Evolutionary conservation across 768 basidiomycete species (phyloP).

Genomic region (Leccinum boreale): DNA sequence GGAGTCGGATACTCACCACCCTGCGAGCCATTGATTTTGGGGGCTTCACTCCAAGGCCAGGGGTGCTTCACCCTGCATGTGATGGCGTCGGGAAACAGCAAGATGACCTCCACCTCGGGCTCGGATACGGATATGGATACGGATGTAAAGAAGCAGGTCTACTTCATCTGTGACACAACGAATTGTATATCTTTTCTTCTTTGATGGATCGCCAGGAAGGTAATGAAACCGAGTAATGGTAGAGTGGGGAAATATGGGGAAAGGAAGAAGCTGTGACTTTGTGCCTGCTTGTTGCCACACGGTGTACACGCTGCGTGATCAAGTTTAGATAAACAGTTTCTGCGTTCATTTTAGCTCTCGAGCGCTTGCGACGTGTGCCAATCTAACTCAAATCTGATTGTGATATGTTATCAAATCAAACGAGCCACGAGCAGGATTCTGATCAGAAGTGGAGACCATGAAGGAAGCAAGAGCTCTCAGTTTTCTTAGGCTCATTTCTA

Average conservation of each 20-base stretch:
- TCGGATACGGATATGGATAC: not conserved
- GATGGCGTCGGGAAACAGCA: not conserved
- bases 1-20: slow-evolving; percentile 36
- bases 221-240: not conserved
- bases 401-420: too few relatives aligned
- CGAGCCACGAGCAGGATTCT: too few relatives aligned
- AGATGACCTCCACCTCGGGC: not conserved
- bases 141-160: not conserved
- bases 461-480: too few relatives aligned
- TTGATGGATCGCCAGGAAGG: not conserved
- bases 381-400: not conserved
- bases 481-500: not conserved
- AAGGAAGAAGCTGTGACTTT: not conserved
- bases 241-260: not conserved
- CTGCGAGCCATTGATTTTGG: slow-evolving; percentile 50
- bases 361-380: too few relatives aligned
- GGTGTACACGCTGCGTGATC: slow-evolving; percentile 1
- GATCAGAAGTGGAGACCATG: too few relatives aligned
- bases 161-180: not conserved
- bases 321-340: not conserved
- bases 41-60: slow-evolving; percentile 30
- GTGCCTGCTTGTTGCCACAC: not conserved
- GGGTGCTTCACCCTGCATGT: not conserved
- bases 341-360: slow-evolving; percentile 12
- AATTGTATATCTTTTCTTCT: not conserved